Evolutionary conservation across 2,329 filamentous ascomycete genomes (phyloP), one percentile per base, ranked within the genome.

Genomic region (Talaromyces amestolkiae): DNA sequence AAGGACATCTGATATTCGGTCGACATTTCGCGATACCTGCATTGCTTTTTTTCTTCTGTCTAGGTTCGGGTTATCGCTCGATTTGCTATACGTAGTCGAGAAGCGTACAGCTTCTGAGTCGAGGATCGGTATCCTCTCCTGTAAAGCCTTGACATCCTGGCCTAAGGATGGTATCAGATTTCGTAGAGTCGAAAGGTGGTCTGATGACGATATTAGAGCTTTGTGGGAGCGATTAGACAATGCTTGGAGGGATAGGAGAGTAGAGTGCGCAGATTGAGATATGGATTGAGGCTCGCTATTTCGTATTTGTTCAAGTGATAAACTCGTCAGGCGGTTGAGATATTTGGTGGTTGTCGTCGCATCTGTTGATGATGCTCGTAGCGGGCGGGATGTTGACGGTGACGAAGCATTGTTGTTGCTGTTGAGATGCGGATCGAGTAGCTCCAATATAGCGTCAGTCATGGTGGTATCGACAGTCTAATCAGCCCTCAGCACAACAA

Each of bases 201-300:
- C 86, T 24, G 91, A 89, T 3, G 94, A 95, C 62, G 89, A 84
- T 71, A 97, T 93, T 69, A 98, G 89, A 19, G 89, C 85, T 74
- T 90, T 91, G 78, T 97, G 90, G 0, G 93, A 97, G 70, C 91
- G 91, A 72, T 96, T 96, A 8, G 93, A 94, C 59, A 98, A 87
- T 0, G 88, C 86, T 76, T 99, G 95, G 1, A 98, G 85, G 0
- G 92, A 91, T 47, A 96, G 86, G 15, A 94, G 85, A 47, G 91
- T 86, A 0, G 91, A 91, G 68, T 97, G 92, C 3, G 91, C 89
- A 64, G 88, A 85, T 72, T 97, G 92, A 0, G 90, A 83, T n/a
- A 98, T 86, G 0, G 87, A 88, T 67, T 92, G 88, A 0, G 90
- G 89, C 77, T 99, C 95, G 7, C 86, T 88, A 27, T 87, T 86